Base-by-base conservation (phyloP, 495 filamentous ascomycete genomes). In the Penicillium mononematosum region DNA sequence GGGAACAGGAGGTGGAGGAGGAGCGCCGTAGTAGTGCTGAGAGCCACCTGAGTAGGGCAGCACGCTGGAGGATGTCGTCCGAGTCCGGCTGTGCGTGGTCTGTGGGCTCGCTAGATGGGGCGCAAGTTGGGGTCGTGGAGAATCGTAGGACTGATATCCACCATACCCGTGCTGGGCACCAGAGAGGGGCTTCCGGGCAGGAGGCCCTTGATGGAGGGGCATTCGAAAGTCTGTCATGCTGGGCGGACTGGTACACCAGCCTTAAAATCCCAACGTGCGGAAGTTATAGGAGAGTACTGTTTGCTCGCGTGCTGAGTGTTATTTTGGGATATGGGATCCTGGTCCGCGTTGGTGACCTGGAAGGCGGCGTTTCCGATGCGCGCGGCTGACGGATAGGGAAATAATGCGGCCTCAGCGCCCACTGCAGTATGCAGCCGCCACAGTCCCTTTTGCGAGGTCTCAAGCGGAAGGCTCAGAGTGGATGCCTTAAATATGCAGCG, bases 51-150 rank as follows among this genome's bases (percentile, higher is more conserved):
- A 59, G 58, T 78, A 70, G 17, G 83, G 83, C 44, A 84, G 77
- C 38, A 74, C 77, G 63, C 76, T 80, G 24, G 85, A 87, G 16
- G 84, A 87, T 10, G 83, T 82, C 14, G 83, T 85, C 56, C 83
- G 77, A 52, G 77, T 78, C 46, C 82, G 78, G 75, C 69, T 87
- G 80, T 65, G 68, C 38, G 69, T 65, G 46, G 68, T 70, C 46
- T 64, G 62, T 25, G 70, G 61, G 32, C 54, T 45, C 25, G 66
- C 65, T 19, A 68, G 63, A 56, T 73, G 70, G 50, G 67, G 70
- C 29, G 64, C 62, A 45, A 72, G 58, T 55, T 68, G 66, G 29
- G 62, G 61, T 41, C 69, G 65, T 10, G 66, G 67, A 36, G 59
- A 61, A 55, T 70, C 66, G 55, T 75, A 73, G 17, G 61, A n/a